phyloP scores from a whole-genome alignment of 2,329 filamentous ascomycete genomes.

The Hypoxylon sp. region DNA sequence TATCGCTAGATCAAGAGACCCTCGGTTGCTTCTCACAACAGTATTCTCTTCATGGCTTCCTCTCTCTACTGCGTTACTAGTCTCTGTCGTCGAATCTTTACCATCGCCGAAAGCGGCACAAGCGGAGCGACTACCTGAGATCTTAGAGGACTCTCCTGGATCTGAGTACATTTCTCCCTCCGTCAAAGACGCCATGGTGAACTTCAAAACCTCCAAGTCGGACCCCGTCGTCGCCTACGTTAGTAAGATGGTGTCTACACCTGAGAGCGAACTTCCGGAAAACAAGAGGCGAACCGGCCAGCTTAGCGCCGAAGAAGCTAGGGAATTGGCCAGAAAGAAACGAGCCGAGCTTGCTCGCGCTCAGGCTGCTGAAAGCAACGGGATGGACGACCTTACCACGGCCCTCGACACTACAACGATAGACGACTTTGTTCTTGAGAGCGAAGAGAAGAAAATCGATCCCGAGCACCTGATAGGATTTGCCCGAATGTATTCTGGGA shows the following conservation, averaged over 20 bases:
- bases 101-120: slow-evolving; percentile 87
- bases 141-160: slow-evolving; percentile 85
- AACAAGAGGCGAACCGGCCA: slow-evolving; percentile 80
- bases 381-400: slow-evolving; percentile 68
- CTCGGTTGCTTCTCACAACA: slow-evolving; percentile 83
- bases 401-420: slow-evolving; percentile 72
- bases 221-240: slow-evolving; percentile 93
- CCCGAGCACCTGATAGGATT: slow-evolving; percentile 94
- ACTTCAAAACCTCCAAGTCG: slow-evolving; percentile 76
- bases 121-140: slow-evolving; percentile 79
- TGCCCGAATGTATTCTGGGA: slow-evolving; percentile 92
- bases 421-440: slow-evolving; percentile 62
- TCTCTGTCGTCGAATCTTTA: slow-evolving; percentile 93
- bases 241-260: slow-evolving; percentile 97
- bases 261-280: slow-evolving; percentile 89
- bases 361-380: slow-evolving; percentile 70
- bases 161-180: slow-evolving; percentile 74
- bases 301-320: slow-evolving; percentile 88
- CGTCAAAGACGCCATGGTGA: slow-evolving; percentile 83
- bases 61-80: slow-evolving; percentile 89
- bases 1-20: slow-evolving; percentile 84
- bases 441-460: slow-evolving; percentile 72
- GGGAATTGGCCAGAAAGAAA: slow-evolving; percentile 88
- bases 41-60: slow-evolving; percentile 93
- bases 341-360: slow-evolving; percentile 87